Evolutionary conservation across 1,284 basidiomycete species (phyloP).

Genomic region (Tilletia setariae): DNA sequence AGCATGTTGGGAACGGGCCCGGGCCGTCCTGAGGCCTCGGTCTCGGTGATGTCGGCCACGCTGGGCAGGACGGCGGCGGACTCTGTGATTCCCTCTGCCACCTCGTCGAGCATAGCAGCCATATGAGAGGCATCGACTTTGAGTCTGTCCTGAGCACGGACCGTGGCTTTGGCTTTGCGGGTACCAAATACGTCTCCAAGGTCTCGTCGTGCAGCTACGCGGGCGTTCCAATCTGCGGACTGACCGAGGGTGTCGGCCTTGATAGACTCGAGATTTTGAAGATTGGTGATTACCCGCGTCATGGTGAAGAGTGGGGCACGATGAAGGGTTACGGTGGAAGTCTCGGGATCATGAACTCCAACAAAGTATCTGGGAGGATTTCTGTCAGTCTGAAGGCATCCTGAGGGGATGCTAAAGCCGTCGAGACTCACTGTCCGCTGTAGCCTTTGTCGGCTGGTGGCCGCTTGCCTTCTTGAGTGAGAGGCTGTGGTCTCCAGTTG

Average conservation of each 20-base stretch:
- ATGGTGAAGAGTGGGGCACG: conserved; percentile 47
- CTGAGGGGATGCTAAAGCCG: not conserved
- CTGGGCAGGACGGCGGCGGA: conserved; percentile 33
- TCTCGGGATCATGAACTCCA: conserved; percentile 46
- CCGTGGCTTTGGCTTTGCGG: conserved; percentile 49
- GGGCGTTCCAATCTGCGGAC: conserved; percentile 31
- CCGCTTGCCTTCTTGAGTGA: not conserved
- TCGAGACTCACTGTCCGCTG: conserved; percentile 6
- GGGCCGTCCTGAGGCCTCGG: conserved; percentile 38
- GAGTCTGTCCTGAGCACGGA: conserved; percentile 50
- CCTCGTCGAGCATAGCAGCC: conserved; percentile 43
- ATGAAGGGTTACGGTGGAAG: conserved; percentile 41
- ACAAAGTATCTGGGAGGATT: conserved; percentile 35
- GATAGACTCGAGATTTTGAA: conserved; percentile 30
- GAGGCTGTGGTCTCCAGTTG: conserved; percentile 12
- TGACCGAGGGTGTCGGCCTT: conserved; percentile 26
- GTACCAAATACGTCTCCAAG: conserved; percentile 52
- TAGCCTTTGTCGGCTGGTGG: conserved; percentile 9
- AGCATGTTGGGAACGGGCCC: conserved; percentile 44
- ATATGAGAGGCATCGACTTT: conserved; percentile 52
- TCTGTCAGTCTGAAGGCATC: not conserved
- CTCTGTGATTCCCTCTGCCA: conserved; percentile 41
- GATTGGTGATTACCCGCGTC: conserved; percentile 40
- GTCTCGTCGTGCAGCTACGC: conserved; percentile 37
- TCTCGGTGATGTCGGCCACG: conserved; percentile 25